Base-by-base conservation (phyloP, 768 basidiomycete genomes). In the Mycena chlorophos region DNA sequence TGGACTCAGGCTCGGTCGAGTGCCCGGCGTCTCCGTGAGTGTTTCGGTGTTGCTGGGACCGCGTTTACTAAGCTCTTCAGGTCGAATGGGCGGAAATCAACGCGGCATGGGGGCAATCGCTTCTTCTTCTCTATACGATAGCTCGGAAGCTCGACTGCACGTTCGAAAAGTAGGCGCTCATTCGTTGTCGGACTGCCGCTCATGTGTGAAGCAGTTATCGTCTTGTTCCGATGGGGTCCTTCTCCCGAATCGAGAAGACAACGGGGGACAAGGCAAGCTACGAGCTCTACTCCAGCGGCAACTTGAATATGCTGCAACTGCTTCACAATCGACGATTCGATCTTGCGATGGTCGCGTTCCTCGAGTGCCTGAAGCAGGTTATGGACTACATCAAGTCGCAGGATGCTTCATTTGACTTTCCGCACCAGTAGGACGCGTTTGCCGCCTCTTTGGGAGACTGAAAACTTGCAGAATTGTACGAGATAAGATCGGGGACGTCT, bases 41-140 rank as follows among this genome's bases (percentile, higher is more conserved):
- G 23, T 47, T 42, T 42, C 22, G 13, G 13, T 8, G 17, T 49
- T 42, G 5, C 42, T 30, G 29, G 30, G 43, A 6, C 16, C 25
- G n/a, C 34, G 54, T 28, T 27, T 23, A 47, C 29, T 49, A 40
- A 39, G 52, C 62, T 60, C 27, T 56, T 8, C 58, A 92, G 86
- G 95, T 98, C 27, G 97, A 98, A 67, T 99, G 95, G 95, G 84
- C 92, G 2, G 97, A 99, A 72, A 94, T 98, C 69, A 98, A 98
- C 66, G 97, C 97, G 12, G 97, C 97, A 17, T 97, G 96, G 94
- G 97, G 97, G 1, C 89, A 97, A 67, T 92, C 95, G 0, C 76
- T 96, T n/a, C 78, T 98, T 17, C 78, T 98, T 53, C 74, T 98
- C 30, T 91, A 96, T 66, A 93, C 93, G 5, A 84, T 99, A 47